Evolutionary conservation across 495 filamentous ascomycete genomes (phyloP), one percentile per base, ranked within the genome.

Genomic region (Trichoderma erinaceum): DNA sequence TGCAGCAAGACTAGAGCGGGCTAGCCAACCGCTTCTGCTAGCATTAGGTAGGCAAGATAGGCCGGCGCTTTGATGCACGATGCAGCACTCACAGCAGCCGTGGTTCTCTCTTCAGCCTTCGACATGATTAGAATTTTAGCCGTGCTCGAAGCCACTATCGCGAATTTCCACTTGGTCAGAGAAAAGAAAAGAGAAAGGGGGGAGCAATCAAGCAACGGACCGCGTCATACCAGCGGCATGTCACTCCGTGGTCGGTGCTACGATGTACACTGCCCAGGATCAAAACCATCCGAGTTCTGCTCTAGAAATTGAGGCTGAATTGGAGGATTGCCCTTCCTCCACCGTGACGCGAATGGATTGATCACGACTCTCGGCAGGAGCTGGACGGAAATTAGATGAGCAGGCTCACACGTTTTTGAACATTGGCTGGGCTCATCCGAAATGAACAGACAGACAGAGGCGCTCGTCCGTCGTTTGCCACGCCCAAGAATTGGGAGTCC

Each of bases 341-440:
- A 25, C 27, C 11, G 29, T 61, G 15, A 61, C 56, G 56, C 29
- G 56, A 25, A 61, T 32, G 56, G 23, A 27, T 61, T 25, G 56
- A 61, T 32, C 56, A 32, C 25, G 56, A 29, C 25, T 61, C 56
- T 25, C 29, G 23, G 16, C 25, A 32, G 56, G 56, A 29, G 56
- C 56, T 18, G 56, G 13, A 61, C 16, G 56, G 56, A 61, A 61
- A 61, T 61, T 61, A 61, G 56, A 61, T 25, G 56, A 16, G 48
- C 48, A 3, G 4, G 48, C 21, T 52, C 21, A 18, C 48, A 21
- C 48, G 25, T 52, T 16, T 2, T n/a, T 18, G 16, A 32, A 16
- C 56, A 13, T 23, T n/a, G 52, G 23, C 52, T 29, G n/a, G 23
- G 27, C 27, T 10, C 25, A 13, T 32, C 56, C 13, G 56, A 61